These are phyloP conservation scores for Caryopteris hybrid DNA, from an alignment of 305 asterid species.

Conservation along the genomic window DNA sequence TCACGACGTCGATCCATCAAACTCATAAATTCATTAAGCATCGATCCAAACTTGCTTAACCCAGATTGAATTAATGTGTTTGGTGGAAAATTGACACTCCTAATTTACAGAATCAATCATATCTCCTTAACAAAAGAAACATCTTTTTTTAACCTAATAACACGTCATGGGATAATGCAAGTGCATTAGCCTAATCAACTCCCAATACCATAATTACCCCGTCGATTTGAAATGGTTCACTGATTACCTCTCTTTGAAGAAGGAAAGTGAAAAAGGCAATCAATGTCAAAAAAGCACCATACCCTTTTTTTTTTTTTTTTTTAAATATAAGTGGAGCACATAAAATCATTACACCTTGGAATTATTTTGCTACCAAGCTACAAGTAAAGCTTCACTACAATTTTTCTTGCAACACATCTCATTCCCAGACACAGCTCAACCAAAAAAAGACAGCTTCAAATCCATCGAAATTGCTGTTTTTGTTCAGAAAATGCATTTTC, in stretches of 20 bases:
- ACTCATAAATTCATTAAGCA: too few relatives aligned
- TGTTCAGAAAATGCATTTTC: not conserved
- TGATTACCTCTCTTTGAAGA: constrained; percentile 16
- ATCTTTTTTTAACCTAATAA: not conserved
- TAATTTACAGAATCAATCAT: not conserved
- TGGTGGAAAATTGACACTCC: too few relatives aligned
- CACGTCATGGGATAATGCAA: constrained; percentile 4
- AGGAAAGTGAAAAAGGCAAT: constrained; percentile 10
- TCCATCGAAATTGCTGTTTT: too few relatives aligned
- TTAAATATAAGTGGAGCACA: not conserved
- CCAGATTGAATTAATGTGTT: too few relatives aligned
- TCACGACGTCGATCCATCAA: too few relatives aligned
- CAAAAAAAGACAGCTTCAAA: too few relatives aligned
- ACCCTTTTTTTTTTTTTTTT: constrained; percentile 8
- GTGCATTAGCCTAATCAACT: constrained; percentile 13
- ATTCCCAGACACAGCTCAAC: too few relatives aligned
- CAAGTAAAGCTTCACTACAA: too few relatives aligned
- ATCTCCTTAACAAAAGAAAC: not conserved
- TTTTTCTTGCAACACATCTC: too few relatives aligned
- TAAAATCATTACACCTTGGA: constrained; percentile 17
- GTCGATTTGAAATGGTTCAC: constrained; percentile 19
- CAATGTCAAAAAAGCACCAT: constrained; percentile 24
- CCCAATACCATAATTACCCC: constrained; percentile 19
- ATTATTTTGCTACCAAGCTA: not conserved
- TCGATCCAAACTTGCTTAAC: too few relatives aligned